These are phyloP conservation scores for Coemansia sp. DNA, from an alignment of 192 early-diverging fungal species.

Conservation along the genomic window DNA sequence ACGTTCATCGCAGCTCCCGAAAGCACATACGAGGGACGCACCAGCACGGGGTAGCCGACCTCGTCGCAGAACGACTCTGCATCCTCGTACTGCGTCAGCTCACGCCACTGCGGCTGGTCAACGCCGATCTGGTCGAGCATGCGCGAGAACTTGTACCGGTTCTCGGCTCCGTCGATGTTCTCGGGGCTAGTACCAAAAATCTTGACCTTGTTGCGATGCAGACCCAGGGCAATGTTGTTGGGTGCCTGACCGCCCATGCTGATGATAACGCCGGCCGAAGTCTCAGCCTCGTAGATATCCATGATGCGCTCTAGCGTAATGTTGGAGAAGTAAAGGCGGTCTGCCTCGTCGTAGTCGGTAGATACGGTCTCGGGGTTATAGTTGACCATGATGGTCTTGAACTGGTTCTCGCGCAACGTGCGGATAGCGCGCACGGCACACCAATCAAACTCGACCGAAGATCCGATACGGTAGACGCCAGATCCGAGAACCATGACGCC, in stretches of 20 bases:
- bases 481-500: conserved; percentile 96
- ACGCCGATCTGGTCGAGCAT: conserved; percentile 95
- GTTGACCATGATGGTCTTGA: conserved; percentile 99
- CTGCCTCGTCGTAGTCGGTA: conserved; percentile 98
- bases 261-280: conserved; percentile 82
- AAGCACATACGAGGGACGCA: conserved; percentile 96
- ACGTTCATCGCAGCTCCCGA: conserved; percentile 99
- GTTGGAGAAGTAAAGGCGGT: conserved; percentile 96
- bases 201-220: conserved; percentile 88
- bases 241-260: conserved; percentile 97
- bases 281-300: conserved; percentile 96
- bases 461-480: conserved; percentile 98
- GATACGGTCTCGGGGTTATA: conserved; percentile 99
- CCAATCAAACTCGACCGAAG: conserved; percentile 99
- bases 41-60: conserved; percentile 93
- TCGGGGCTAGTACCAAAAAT: conserved; percentile 95
- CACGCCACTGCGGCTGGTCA: conserved; percentile 97
- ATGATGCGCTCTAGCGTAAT: conserved; percentile 90
- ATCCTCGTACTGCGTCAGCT: conserved; percentile 85
- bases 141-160: conserved; percentile 97
- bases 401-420: conserved; percentile 77
- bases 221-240: conserved; percentile 93
- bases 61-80: conserved; percentile 82
- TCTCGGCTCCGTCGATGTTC: conserved; percentile 96
- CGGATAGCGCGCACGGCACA: conserved; percentile 96